phyloP scores from a whole-genome alignment of 192 early-diverging fungal genomes.

The Backusella psychrophila region DNA sequence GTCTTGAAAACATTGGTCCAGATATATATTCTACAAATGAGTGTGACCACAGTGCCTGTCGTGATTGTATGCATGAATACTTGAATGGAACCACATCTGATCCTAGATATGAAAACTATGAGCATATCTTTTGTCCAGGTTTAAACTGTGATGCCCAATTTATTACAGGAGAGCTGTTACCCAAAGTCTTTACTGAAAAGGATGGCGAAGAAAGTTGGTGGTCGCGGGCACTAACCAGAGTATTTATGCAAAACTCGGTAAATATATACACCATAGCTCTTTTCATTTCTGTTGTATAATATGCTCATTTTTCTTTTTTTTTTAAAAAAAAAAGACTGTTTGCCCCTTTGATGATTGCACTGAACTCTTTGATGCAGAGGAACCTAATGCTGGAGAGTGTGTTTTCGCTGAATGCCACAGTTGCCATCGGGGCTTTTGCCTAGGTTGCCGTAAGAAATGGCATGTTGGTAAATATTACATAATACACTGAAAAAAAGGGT shows the following conservation, averaged over 20 bases:
- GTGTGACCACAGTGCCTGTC: neutral
- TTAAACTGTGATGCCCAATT: neutral
- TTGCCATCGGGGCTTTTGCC: constrained; percentile 2
- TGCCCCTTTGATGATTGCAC: constrained; percentile 1
- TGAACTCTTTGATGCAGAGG: neutral
- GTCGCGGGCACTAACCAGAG: neutral
- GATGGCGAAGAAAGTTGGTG: neutral
- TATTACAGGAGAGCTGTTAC: neutral
- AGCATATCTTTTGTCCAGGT: neutral
- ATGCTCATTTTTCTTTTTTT: neutral
- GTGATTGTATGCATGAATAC: neutral
- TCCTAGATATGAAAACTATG: neutral
- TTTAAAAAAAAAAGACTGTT: neutral
- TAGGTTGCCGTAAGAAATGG: neutral
- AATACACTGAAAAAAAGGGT: neutral
- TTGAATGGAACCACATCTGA: neutral
- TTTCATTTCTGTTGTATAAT: neutral
- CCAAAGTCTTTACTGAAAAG: neutral
- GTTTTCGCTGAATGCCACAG: neutral
- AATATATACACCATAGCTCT: neutral
- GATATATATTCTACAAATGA: neutral
- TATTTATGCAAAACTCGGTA: neutral
- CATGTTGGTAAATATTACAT: neutral
- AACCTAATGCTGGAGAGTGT: neutral
- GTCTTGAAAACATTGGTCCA: neutral